Evolutionary conservation across 176 grass and related monocot species (phyloP).

Genomic region (Pontederia paniculata): DNA sequence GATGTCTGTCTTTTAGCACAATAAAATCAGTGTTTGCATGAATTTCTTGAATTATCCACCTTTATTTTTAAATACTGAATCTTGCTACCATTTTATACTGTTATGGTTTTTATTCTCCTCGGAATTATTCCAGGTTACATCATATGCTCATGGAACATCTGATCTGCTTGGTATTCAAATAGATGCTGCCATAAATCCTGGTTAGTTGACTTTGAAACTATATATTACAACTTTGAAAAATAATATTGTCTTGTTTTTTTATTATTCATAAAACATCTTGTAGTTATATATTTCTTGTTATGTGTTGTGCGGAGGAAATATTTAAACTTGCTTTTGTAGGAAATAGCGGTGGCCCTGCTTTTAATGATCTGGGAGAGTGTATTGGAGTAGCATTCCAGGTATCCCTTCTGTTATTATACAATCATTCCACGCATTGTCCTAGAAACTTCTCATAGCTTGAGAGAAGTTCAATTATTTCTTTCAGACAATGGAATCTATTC

Average conservation of each 20-base stretch:
- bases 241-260: background rate
- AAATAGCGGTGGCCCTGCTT: constrained; percentile 96
- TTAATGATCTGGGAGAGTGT: constrained; percentile 96
- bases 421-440: no score
- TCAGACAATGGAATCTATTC: background rate
- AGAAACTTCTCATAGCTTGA: no score
- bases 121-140: constrained; percentile 60
- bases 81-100: background rate
- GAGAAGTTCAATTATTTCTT: no score
- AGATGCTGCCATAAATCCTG: constrained; percentile 94
- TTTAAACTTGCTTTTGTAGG: constrained; percentile 33
- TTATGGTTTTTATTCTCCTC: background rate
- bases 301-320: background rate
- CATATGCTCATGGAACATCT: constrained; percentile 89
- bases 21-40: no score
- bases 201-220: constrained; percentile 23
- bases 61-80: background rate
- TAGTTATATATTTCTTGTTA: constrained; percentile 8
- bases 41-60: no score
- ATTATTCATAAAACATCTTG: no score
- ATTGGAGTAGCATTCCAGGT: constrained; percentile 99
- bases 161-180: constrained; percentile 99
- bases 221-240: background rate
- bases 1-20: no score
- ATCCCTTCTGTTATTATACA: constrained; percentile 11